phyloP scores from a whole-genome alignment of 371 early-diverging fungal species.

The Blakeslea trispora region DNA sequence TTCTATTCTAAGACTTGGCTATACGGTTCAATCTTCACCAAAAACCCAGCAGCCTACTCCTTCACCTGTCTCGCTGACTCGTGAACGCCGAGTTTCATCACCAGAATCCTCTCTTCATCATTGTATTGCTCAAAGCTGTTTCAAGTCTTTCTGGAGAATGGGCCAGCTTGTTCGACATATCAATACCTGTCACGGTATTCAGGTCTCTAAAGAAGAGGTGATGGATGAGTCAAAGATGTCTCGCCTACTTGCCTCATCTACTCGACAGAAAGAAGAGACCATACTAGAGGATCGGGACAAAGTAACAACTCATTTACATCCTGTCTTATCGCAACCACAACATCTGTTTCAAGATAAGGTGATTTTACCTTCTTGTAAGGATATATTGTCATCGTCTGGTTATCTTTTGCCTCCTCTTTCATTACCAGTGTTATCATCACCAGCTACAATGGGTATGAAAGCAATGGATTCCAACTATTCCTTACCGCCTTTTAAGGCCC shows the following conservation, averaged over 20 bases:
- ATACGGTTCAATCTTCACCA: no score
- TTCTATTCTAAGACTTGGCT: constrained; percentile 41
- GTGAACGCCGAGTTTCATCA: constrained; percentile 24
- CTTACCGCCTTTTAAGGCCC: constrained; percentile 10
- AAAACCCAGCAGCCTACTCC: constrained; percentile 18
- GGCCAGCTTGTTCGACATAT: constrained; percentile 50
- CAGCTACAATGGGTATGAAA: not conserved
- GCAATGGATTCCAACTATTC: not conserved
- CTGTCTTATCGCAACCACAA: not conserved
- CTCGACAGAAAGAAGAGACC: not conserved
- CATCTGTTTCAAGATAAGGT: not conserved
- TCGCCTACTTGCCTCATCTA: constrained; percentile 4
- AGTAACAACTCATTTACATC: no score
- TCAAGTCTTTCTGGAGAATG: constrained; percentile 49
- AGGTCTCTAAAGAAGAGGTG: constrained; percentile 17
- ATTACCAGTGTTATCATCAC: not conserved
- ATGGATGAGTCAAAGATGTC: constrained; percentile 13
- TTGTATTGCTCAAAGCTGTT: constrained; percentile 43
- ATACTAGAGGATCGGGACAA: no score
- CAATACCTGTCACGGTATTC: constrained; percentile 25
- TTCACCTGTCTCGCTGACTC: constrained; percentile 4
- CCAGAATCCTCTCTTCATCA: constrained; percentile 37
- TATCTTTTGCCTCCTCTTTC: not conserved
- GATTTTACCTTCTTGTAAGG: constrained; percentile 11
- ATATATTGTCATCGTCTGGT: constrained; percentile 6